Evolutionary conservation across 1,139 yeast species (phyloP), one percentile per base, ranked within the genome.

Genomic region (Candida dubliniensis): DNA sequence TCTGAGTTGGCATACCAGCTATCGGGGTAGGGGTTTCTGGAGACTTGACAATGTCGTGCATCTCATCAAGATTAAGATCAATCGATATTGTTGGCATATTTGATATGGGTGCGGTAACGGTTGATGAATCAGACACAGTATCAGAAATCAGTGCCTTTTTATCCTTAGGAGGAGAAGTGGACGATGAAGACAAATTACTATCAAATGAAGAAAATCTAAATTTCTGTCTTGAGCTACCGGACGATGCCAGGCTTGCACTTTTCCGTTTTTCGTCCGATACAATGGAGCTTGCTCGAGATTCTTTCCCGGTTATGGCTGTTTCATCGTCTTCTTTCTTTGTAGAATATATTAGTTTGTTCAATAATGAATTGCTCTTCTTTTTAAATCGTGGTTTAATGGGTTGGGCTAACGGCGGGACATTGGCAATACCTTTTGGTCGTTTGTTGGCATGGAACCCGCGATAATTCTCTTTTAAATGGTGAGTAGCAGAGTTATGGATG

Each of bases 301-400:
- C 12, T 10, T 3, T 31, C 29, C 29, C 32, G 24, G 9, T 24
- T 32, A 12, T 31, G 10, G 10, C 23, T 18, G 23, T 35, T 15
- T 36, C 29, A 12, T 42, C 38, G 23, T 38, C 41, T 12, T 66
- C 61, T 36, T 74, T 78, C 48, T 74, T 71, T 29, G 77, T 65
- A 1, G 76, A 64, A 50, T 71, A 70, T 13, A 77, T 75, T 46
- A 76, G 65, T 52, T 77, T 77, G 2, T 80, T 80, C 40, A 77
- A 64, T 33, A 78, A 59, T 2, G 76, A 65, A 14, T 66, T 60
- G 40, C 72, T 69, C 57, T 74, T 73, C 52, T 71, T 72, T 51
- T 64, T 66, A 55, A 74, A 72, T 42, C 69, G 64, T 0, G 82
- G 82, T 50, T 71, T 76, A 13, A 77, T 71, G 2, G 83, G 82